A percentile compares a stretch with the other conserved stretches of the same genome.
Evolutionary conservation across 305 asterid genomes (phyloP).

Genomic region (Fraxinus xanthoxyloides): DNA sequence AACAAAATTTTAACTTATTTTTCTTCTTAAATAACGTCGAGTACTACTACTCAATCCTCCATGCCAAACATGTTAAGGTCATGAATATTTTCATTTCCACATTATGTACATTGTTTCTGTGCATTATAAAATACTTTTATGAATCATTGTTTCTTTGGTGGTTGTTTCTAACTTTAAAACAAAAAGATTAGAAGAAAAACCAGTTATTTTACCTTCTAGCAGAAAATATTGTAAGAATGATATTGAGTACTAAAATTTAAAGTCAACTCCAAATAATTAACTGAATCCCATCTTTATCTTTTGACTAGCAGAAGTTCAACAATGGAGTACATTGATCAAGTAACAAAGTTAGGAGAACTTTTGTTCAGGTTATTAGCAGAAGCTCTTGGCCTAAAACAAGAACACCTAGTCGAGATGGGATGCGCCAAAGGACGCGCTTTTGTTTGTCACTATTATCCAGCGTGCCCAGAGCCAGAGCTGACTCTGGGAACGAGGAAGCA

Average conservation of each 20-base stretch:
- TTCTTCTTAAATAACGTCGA: neutral
- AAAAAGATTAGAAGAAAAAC: neutral
- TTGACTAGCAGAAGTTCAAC: neutral
- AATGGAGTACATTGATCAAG: neutral
- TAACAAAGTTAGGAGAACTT: neutral
- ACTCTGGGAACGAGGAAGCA: conserved; percentile 10
- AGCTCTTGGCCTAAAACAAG: conserved; percentile 9
- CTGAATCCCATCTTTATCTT: neutral
- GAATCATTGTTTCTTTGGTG: neutral
- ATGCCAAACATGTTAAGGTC: neutral
- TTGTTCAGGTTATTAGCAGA: neutral
- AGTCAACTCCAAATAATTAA: neutral
- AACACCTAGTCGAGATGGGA: neutral
- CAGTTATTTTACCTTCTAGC: neutral
- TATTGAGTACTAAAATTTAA: neutral
- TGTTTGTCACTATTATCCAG: conserved; percentile 11
- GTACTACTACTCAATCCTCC: neutral
- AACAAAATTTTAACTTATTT: too few species aligned
- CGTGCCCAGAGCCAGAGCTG: conserved; percentile 13
- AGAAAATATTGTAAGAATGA: neutral
- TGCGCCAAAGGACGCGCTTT: neutral
- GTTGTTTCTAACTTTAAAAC: neutral
- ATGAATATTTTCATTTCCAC: neutral
- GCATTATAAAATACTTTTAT: neutral
- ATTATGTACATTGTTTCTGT: neutral